Percentiles rank a stretch among this genome's conserved stretches.
These are phyloP conservation scores for Hypoxylon cercidicola DNA, from an alignment of 495 filamentous ascomycete species.

Conservation along the genomic window DNA sequence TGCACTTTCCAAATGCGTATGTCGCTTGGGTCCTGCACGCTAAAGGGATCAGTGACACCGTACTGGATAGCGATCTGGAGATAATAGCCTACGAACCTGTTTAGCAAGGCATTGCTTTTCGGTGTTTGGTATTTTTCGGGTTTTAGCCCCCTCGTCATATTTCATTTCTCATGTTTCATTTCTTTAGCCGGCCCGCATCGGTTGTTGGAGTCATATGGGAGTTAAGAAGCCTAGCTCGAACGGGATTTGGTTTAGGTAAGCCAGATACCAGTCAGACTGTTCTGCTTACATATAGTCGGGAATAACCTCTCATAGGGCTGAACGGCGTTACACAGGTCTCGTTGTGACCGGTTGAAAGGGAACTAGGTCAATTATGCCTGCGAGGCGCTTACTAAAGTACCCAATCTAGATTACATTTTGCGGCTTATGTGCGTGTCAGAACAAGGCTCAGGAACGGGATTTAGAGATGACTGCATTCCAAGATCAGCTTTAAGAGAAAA, in stretches of 20 bases:
- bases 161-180: conserved; percentile 12
- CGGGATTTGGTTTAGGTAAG: conserved; percentile 24
- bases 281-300: conserved; percentile 36
- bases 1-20: conserved; percentile 27
- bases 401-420: conserved; percentile 35
- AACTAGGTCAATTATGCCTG: conserved; percentile 26
- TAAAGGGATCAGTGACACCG: background rate
- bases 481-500: conserved; percentile 15
- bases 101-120: too few relatives aligned
- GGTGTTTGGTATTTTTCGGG: too few relatives aligned
- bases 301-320: conserved; percentile 40
- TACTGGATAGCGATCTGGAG: background rate
- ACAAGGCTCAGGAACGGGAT: conserved; percentile 28
- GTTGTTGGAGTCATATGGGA: background rate
- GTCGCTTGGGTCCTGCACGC: conserved; percentile 32
- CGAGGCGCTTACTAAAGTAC: conserved; percentile 23
- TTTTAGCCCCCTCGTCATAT: background rate
- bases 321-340: conserved; percentile 25
- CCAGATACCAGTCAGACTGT: conserved; percentile 20
- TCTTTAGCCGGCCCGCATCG: conserved; percentile 26
- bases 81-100: too few relatives aligned
- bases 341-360: conserved; percentile 35
- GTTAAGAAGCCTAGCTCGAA: conserved; percentile 22
- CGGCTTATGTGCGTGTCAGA: conserved; percentile 32
- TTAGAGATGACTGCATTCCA: conserved; percentile 6